phyloP scores from a whole-genome alignment of 257 asterid species.

The Phtheirospermum japonicum region DNA sequence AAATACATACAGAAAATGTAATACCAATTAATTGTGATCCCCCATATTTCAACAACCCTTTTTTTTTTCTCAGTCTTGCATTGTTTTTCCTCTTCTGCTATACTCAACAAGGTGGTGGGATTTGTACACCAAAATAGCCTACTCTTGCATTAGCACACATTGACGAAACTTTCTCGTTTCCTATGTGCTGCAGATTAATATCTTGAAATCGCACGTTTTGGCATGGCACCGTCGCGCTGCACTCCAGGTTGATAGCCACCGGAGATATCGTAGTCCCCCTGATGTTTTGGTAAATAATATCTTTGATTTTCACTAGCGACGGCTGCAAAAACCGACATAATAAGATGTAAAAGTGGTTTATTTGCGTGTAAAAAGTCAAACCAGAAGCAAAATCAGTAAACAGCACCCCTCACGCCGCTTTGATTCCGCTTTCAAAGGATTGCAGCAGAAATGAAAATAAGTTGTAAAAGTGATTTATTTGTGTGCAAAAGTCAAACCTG shows the following conservation, averaged over 20 bases:
- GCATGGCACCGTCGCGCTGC: conserved; percentile 56
- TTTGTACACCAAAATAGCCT: conserved; percentile 38
- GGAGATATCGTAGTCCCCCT: conserved; percentile 49
- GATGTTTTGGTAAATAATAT: conserved; percentile 52
- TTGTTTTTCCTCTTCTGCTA: background rate
- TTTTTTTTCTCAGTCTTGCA: background rate
- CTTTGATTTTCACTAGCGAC: conserved; percentile 51
- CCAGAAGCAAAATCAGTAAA: too few relatives aligned
- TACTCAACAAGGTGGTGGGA: conserved; percentile 45
- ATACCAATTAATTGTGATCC: background rate
- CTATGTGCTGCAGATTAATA: conserved; percentile 38
- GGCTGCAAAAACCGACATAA: conserved; percentile 37
- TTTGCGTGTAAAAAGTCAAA: too few relatives aligned
- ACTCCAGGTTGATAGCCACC: conserved; percentile 37
- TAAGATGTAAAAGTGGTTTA: too few relatives aligned
- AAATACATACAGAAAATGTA: background rate
- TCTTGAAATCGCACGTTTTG: conserved; percentile 39
- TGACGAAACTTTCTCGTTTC: conserved; percentile 26
- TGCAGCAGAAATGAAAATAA: too few relatives aligned
- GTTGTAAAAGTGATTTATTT: too few relatives aligned
- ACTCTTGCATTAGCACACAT: conserved; percentile 45
- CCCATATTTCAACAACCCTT: background rate
- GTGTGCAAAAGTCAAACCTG: too few relatives aligned
- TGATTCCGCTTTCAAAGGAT: too few relatives aligned
- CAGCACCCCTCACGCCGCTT: too few relatives aligned